phyloP scores from a whole-genome alignment of 768 basidiomycete genomes.

The Macrolepiota dolichaula region DNA sequence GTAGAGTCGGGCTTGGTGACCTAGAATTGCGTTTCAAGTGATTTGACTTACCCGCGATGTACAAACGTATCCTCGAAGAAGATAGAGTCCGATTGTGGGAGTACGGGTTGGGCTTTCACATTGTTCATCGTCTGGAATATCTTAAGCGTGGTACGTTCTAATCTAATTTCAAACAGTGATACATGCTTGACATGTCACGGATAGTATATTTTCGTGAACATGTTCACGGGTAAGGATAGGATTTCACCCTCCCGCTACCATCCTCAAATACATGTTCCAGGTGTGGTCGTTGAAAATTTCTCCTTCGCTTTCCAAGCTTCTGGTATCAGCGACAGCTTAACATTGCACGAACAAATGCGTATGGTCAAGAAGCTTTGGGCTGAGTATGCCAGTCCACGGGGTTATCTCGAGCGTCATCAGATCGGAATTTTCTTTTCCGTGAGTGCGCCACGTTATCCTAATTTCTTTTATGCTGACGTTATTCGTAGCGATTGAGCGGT shows the following conservation, averaged over 20 bases:
- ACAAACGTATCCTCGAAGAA: constrained; percentile 47
- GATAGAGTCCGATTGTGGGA: constrained; percentile 84
- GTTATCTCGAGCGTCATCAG: constrained; percentile 65
- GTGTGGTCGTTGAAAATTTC: constrained; percentile 94
- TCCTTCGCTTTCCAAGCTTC: constrained; percentile 92
- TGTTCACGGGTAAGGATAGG: constrained; percentile 74
- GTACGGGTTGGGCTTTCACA: constrained; percentile 73
- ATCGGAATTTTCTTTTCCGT: constrained; percentile 84
- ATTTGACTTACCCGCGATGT: constrained; percentile 76
- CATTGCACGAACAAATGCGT: constrained; percentile 90
- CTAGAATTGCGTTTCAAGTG: constrained; percentile 37
- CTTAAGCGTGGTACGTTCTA: constrained; percentile 78
- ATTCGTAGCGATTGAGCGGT: constrained; percentile 68
- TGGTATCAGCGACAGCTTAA: constrained; percentile 72
- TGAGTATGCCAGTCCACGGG: constrained; percentile 72
- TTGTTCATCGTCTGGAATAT: constrained; percentile 96
- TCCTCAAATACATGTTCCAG: constrained; percentile 23
- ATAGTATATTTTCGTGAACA: constrained; percentile 93
- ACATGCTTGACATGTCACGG: constrained; percentile 5
- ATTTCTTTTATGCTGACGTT: not conserved
- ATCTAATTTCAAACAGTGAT: not conserved
- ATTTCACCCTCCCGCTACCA: not conserved
- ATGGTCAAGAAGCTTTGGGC: constrained; percentile 95
- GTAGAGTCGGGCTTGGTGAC: not conserved
- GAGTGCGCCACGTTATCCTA: constrained; percentile 27